These are phyloP conservation scores for Trichoderma citrinoviride DNA, from an alignment of 2,329 filamentous ascomycete species.

Conservation along the genomic window DNA sequence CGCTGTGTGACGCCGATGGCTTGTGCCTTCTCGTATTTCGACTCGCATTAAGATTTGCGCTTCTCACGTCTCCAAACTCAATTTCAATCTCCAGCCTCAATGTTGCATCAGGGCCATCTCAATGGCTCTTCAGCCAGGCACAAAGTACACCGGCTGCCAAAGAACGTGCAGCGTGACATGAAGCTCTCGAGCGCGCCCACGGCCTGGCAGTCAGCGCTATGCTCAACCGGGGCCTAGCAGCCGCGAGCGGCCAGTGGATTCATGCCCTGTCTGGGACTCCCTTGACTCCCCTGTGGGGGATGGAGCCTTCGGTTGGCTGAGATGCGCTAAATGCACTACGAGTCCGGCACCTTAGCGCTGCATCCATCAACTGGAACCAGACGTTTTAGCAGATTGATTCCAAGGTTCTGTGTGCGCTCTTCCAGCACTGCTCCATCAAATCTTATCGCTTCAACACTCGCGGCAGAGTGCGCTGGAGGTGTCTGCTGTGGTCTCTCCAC, in stretches of 20 bases:
- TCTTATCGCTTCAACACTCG: background rate
- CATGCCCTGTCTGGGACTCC: background rate
- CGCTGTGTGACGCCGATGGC: background rate
- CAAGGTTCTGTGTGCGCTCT: background rate
- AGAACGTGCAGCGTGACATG: slow-evolving; percentile 1
- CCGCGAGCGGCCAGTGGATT: slow-evolving; percentile 15
- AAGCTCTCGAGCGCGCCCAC: background rate
- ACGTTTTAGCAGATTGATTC: background rate
- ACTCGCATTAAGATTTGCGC: background rate
- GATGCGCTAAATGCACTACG: slow-evolving; percentile 14
- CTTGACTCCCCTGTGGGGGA: background rate
- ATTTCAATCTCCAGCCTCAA: background rate
- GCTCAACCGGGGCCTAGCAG: slow-evolving; percentile 13
- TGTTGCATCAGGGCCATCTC: background rate
- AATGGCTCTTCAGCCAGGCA: background rate
- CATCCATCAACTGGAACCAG: slow-evolving; percentile 11
- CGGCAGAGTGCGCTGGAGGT: background rate
- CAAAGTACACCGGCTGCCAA: background rate
- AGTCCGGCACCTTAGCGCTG: slow-evolving; percentile 13
- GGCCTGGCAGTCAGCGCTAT: slow-evolving; percentile 10
- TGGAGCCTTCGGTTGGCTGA: slow-evolving; percentile 9
- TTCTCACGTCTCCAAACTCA: background rate
- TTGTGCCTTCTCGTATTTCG: background rate
- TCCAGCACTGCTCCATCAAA: background rate
- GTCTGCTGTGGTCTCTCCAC: background rate